Base-by-base conservation (phyloP, 805 yeast genomes). In the Candida koratica region DNA sequence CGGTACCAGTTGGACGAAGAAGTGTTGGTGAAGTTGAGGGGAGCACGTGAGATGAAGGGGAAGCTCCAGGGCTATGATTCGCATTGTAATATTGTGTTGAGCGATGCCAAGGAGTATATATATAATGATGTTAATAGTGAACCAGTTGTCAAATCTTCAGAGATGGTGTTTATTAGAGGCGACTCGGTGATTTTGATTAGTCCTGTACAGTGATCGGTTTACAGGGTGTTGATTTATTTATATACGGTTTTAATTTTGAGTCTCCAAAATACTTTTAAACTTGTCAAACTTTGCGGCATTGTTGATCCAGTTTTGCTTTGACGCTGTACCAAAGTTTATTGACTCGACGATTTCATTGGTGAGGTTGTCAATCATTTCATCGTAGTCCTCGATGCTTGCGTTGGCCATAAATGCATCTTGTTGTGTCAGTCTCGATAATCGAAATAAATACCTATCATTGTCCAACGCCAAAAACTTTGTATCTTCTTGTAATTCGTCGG, bases 91-190 rank as follows among this genome's bases (percentile, higher is more conserved):
- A 77, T 93, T 71, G 96, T 93, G 25, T 73, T 93, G 44, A 87
- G 97, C 48, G 95, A 93, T 51, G 96, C 95, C 6, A 75, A 73
- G 37, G 99, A 93, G 55, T 84, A 84, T 1, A 78, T 89, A 25
- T 85, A 75, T 56, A 73, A 68, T 20, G 79, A 71, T 4, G 75
- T 69, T 3, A 49, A 43, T n/a, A 74, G 63, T 3, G 71, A 69
- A 30, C 63, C 65, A 2, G 50, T 45, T n/a, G 64, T 63, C 23
- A 83, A 79, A 52, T 71, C 73, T 43, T 74, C 87, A 12, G 96
- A 86, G 38, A 85, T 93, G 88, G 79, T 93, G 28, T 90, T 90
- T 62, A 89, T 93, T 11, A 81, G 99, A 66, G 99, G 99, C n/a
- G 98, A 93, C 61, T 80, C 94, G 3, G 97, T 93, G 28, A 86